These are phyloP conservation scores for Golubevia pallescens DNA, from an alignment of 1,284 basidiomycete genomes.

Conservation along the genomic window DNA sequence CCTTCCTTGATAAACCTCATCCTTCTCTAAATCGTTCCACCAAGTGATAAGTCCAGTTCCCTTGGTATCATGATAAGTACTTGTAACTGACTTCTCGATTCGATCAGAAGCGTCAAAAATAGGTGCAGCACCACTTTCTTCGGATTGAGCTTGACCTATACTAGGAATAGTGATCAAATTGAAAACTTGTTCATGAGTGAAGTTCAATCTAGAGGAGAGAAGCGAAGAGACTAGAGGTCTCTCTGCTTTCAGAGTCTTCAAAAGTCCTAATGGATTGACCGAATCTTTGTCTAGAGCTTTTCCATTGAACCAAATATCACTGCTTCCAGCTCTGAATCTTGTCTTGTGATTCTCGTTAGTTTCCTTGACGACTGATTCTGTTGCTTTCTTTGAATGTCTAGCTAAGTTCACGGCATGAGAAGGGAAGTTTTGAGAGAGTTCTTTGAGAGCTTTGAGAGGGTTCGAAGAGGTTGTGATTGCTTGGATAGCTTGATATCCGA, in stretches of 20 bases:
- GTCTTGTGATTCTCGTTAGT: not conserved
- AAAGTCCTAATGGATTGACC: constrained; percentile 25
- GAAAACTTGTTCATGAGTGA: not conserved
- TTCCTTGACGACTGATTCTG: constrained; percentile 6
- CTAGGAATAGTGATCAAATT: not conserved
- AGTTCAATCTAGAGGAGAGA: not conserved
- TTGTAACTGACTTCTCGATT: constrained; percentile 17
- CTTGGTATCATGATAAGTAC: constrained; percentile 1
- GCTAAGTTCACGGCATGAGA: constrained; percentile 34
- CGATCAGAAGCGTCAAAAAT: constrained; percentile 56
- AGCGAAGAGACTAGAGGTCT: not conserved
- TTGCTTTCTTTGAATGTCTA: constrained; percentile 15
- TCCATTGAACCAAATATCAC: constrained; percentile 57
- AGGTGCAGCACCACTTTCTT: not conserved
- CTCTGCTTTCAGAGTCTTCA: constrained; percentile 11
- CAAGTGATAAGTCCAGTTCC: constrained; percentile 36
- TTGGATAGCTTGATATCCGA: constrained; percentile 36
- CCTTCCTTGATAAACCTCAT: constrained; percentile 9
- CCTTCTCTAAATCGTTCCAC: constrained; percentile 50
- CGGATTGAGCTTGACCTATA: not conserved
- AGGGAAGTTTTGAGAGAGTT: constrained; percentile 55
- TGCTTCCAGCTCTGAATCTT: constrained; percentile 27
- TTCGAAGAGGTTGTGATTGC: constrained; percentile 36
- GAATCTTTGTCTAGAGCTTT: constrained; percentile 18
- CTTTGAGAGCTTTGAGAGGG: constrained; percentile 42